Base-by-base conservation (phyloP, 768 basidiomycete species). In the Amanita thiersii region DNA sequence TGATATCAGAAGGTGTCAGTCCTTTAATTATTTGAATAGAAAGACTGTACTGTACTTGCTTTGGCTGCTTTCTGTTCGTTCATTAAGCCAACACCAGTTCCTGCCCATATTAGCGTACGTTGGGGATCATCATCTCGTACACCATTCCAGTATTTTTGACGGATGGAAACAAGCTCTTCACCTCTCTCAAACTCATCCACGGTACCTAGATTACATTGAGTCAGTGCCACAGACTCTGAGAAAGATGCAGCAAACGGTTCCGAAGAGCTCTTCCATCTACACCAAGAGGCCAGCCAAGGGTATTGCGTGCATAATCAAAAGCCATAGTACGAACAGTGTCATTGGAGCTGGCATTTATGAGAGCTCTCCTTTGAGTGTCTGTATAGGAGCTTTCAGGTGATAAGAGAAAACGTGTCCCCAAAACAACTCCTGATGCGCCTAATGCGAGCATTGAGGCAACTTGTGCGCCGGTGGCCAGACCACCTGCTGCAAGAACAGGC, bases 321-420 rank as follows among this genome's bases (percentile, higher is more conserved):
- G 75, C 75, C 72, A 72, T 69, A 8, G 73, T 78, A 44, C 81
- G 69, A 21, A 75, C 65, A 3, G 81, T 73, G 37, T 55, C 49
- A 5, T 57, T 60, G 2, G 68, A 67, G 19, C 58, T 57, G 26
- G 78, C 77, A 14, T 49, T 55, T 7, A 75, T 48, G 26, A 86
- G 64, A 0, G 73, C 70, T 24, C 62, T 58, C 47, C 77, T 76
- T 50, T 83, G 79, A 1, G 52, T 51, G 31, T 69, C 64, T 19
- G 65, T 64, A 58, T 81, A 84, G 8, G 71, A 57, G 47, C 79
- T 71, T 61, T 88, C 85, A 3, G 71, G 68, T 1, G 83, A 74
- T 45, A 81, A 64, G 36, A 85, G 59, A 53, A 89, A 86, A 5
- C 85, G 80, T 0, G 88, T 90, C 39, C 88, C 88, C 15, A 81